phyloP scores from a whole-genome alignment of 2,329 filamentous ascomycete genomes.

The Penicillium brevicompactum region DNA sequence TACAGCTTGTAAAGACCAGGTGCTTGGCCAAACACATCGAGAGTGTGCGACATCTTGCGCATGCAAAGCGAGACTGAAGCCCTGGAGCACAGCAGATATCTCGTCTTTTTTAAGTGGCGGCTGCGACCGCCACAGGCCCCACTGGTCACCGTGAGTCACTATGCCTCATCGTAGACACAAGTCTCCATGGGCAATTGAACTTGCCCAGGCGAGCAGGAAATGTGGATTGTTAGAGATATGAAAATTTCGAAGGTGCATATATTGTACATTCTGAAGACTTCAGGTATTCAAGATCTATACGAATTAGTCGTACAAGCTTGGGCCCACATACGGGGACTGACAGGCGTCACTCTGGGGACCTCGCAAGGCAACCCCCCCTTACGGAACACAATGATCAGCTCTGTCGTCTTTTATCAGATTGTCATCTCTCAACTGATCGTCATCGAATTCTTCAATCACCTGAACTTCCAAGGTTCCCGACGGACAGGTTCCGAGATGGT shows the following conservation, averaged over 20 bases:
- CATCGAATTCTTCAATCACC: not conserved
- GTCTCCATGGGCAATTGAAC: no score
- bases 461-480: not conserved
- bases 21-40: slow-evolving; percentile 15
- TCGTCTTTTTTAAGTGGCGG: not conserved
- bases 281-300: no score
- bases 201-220: no score
- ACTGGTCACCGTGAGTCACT: not conserved
- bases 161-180: not conserved
- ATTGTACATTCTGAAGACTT: no score
- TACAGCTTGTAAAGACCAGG: slow-evolving; percentile 17
- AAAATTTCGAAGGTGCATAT: no score
- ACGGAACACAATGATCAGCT: not conserved
- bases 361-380: no score
- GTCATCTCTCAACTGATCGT: not conserved
- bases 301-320: no score
- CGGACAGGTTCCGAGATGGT: not conserved
- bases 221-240: no score
- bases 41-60: not conserved
- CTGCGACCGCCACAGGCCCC: not conserved
- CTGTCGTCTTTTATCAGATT: not conserved
- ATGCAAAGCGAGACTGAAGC: not conserved
- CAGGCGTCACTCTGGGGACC: no score
- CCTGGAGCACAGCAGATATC: not conserved
- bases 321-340: no score